Evolutionary conservation across 2,329 filamentous ascomycete genomes (phyloP).

Genomic region (Exophiala alcalophila): DNA sequence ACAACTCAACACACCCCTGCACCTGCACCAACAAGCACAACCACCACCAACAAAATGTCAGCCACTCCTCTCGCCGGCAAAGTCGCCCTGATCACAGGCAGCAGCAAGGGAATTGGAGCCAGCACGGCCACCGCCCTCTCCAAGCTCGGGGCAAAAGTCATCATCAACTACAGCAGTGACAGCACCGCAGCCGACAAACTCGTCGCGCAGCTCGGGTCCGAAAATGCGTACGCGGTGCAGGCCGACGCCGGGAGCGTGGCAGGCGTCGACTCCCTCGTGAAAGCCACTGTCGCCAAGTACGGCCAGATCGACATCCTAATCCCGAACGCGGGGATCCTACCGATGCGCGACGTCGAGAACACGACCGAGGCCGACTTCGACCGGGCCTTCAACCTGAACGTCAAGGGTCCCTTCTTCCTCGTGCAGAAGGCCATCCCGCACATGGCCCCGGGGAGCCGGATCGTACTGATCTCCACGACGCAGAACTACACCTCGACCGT

Average conservation of each 20-base stretch:
- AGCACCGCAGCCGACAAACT: slow-evolving; percentile 54
- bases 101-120: slow-evolving; percentile 42
- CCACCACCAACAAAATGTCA: slow-evolving; percentile 12
- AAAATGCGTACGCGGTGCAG: slow-evolving; percentile 52
- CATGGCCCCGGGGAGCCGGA: slow-evolving; percentile 49
- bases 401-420: slow-evolving; percentile 58
- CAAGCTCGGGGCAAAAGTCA: slow-evolving; percentile 44
- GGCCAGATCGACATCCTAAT: slow-evolving; percentile 59
- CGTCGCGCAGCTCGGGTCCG: slow-evolving; percentile 47
- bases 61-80: slow-evolving; percentile 18
- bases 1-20: no score
- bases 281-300: slow-evolving; percentile 49
- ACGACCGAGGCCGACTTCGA: slow-evolving; percentile 55
- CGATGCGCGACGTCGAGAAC: slow-evolving; percentile 49
- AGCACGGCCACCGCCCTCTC: slow-evolving; percentile 40
- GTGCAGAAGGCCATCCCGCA: slow-evolving; percentile 52
- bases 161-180: slow-evolving; percentile 58
- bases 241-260: slow-evolving; percentile 52
- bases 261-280: slow-evolving; percentile 51
- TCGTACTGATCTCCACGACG: slow-evolving; percentile 54
- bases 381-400: slow-evolving; percentile 50
- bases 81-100: slow-evolving; percentile 42
- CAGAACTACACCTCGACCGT: slow-evolving; percentile 41
- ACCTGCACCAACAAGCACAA: no score
- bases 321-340: slow-evolving; percentile 54